phyloP scores from a whole-genome alignment of 116 monocot genomes.

The Cymodocea nodosa region DNA sequence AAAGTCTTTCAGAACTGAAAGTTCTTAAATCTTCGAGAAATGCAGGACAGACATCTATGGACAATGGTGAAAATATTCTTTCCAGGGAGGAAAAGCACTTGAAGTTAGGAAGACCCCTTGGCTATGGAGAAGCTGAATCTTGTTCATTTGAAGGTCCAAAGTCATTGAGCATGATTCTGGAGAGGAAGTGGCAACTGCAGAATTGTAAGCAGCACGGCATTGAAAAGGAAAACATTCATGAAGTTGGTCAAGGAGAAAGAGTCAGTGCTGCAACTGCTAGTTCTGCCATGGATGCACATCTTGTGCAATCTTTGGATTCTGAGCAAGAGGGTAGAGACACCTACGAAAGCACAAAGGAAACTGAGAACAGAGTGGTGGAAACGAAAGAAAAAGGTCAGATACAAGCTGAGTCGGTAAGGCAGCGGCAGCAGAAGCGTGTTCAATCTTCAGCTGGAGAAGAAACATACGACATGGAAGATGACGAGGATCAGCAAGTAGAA shows the following conservation, averaged over 20 bases:
- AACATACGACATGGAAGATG: constrained; percentile 10
- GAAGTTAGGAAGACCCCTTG: constrained; percentile 7
- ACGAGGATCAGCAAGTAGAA: constrained; percentile 6
- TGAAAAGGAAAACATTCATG: not conserved
- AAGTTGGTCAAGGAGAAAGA: too few species aligned
- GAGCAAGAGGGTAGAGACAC: too few species aligned
- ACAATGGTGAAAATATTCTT: not conserved
- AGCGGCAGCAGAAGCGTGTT: not conserved
- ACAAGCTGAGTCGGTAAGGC: constrained; percentile 1
- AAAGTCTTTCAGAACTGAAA: constrained; percentile 66
- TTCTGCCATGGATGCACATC: not conserved
- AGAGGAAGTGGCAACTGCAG: constrained; percentile 37
- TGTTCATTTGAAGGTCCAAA: constrained; percentile 54
- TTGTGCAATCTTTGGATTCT: too few species aligned
- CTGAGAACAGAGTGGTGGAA: not conserved
- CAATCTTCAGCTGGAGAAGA: constrained; percentile 12
- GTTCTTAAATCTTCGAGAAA: constrained; percentile 23
- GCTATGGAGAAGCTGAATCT: constrained; percentile 21
- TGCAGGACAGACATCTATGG: constrained; percentile 7
- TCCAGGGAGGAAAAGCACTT: not conserved
- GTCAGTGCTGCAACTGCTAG: not conserved
- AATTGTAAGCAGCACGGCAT: constrained; percentile 6
- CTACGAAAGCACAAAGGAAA: too few species aligned
- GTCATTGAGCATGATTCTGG: constrained; percentile 41
- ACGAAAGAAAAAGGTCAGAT: constrained; percentile 14